Base-by-base conservation (phyloP, 345 rosid species). In the Eucalyptus dawsonii region DNA sequence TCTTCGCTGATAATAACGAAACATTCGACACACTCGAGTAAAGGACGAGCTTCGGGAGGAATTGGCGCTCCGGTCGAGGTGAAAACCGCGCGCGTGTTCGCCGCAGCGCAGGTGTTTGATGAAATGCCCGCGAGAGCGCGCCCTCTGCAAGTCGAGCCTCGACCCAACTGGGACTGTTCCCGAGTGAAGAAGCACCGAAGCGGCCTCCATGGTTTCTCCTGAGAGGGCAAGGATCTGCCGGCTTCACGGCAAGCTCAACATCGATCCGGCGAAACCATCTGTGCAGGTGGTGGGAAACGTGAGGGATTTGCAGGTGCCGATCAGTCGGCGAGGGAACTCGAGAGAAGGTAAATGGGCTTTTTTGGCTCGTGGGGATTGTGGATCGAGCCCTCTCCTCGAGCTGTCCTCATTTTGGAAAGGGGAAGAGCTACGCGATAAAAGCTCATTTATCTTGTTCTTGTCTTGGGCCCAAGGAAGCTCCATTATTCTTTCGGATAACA, bases 61-160 rank as follows among this genome's bases (percentile, higher is more conserved):
- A 76, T 21, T 11, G 83, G 1, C 83, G 83, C 47, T 76, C 83
- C 83, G 83, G 47, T 37, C 83, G 83, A 81, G 89, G 92, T 3
- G 92, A 88, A 69, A 50, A 44, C 29, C 87, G 91, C 88, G 86
- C 29, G 90, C 19, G 4, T 44, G 62, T 40, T 37, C 47, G 34
- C 60, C 89, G 93, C 87, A 90, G 86, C 81, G 92, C 44, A 92
- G 50, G 51, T 92, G 99, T 93, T 96, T 93, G 98, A 90, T 91
- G 89, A 93, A 96, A 97, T 93, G 97, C 93, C 95, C 89, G 44
- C 90, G 42, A 92, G 97, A 96, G 86, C 90, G 47, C 83, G 83
- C 8, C 2, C 83, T 76, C 42, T 11, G 83, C 83, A 40, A 11
- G 29, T 21, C 47, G 47, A 40, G 12, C 7, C 47, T 17, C 83